A percentile compares a stretch with the other conserved stretches of the same genome.
phyloP scores from a whole-genome alignment of 1,139 yeast genomes.

The Yamadazyma buinensis region DNA sequence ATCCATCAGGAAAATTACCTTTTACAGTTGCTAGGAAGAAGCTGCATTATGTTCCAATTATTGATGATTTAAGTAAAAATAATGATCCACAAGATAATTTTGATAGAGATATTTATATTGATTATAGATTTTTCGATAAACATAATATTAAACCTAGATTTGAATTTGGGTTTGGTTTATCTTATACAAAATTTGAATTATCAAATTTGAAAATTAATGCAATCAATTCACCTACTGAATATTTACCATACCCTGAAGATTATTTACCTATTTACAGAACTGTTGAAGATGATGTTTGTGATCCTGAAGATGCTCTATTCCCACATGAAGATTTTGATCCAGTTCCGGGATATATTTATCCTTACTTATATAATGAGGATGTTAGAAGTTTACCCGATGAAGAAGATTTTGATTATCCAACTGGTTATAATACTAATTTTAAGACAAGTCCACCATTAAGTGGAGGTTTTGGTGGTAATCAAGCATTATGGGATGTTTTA shows the following conservation, averaged over 20 bases:
- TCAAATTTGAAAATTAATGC: slow-evolving; percentile 38
- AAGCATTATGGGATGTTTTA: slow-evolving; percentile 42
- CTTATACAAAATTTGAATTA: slow-evolving; percentile 48
- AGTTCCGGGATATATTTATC: slow-evolving; percentile 51
- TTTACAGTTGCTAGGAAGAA: slow-evolving; percentile 58
- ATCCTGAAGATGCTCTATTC: slow-evolving; percentile 54
- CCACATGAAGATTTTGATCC: slow-evolving; percentile 54
- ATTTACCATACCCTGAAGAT: slow-evolving; percentile 48
- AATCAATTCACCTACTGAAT: slow-evolving; percentile 42
- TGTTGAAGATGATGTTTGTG: slow-evolving; percentile 47
- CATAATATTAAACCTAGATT: slow-evolving; percentile 53
- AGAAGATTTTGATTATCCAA: slow-evolving; percentile 47
- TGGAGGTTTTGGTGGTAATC: slow-evolving; percentile 55
- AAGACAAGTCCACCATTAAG: slow-evolving; percentile 38
- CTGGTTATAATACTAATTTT: slow-evolving; percentile 44
- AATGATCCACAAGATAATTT: slow-evolving; percentile 46
- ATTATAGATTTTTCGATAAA: slow-evolving; percentile 56
- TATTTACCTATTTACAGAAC: slow-evolving; percentile 39
- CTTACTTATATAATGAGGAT: slow-evolving; percentile 46
- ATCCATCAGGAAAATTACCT: slow-evolving; percentile 62
- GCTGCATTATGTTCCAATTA: slow-evolving; percentile 50
- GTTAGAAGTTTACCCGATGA: slow-evolving; percentile 37
- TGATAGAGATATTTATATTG: slow-evolving; percentile 49
- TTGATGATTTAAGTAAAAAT: slow-evolving; percentile 36
- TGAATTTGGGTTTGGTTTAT: slow-evolving; percentile 62